phyloP scores from a whole-genome alignment of 306 rosid genomes.

The Mimosa pudica region DNA sequence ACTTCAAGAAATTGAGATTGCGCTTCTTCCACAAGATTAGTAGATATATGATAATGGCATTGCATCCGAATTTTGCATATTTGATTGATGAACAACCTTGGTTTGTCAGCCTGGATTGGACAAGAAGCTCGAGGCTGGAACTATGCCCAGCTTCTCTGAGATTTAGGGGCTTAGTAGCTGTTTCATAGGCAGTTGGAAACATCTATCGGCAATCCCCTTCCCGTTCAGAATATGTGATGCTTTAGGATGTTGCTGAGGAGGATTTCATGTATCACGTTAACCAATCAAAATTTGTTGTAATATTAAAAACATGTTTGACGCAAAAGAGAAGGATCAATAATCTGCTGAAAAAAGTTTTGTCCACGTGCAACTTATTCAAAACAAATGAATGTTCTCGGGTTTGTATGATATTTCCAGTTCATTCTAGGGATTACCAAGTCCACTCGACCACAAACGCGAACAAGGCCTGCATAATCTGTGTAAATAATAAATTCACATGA shows the following conservation, averaged over 20 bases:
- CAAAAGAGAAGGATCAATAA: neutral
- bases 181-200: slow-evolving; percentile 20
- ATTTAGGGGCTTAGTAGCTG: slow-evolving; percentile 18
- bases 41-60: slow-evolving; percentile 13
- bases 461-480: neutral
- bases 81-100: slow-evolving; percentile 25
- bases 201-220: slow-evolving; percentile 6
- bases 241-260: slow-evolving; percentile 19
- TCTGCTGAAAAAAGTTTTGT: neutral
- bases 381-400: neutral
- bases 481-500: neutral
- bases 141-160: slow-evolving; percentile 18
- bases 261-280: slow-evolving; percentile 1
- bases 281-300: slow-evolving; percentile 2
- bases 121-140: slow-evolving; percentile 39
- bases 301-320: neutral
- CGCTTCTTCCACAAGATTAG: slow-evolving; percentile 88
- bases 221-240: slow-evolving; percentile 20
- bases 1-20: slow-evolving; percentile 96
- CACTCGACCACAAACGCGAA: neutral
- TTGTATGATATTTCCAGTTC: neutral
- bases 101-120: neutral
- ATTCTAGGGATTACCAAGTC: neutral
- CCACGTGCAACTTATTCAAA: neutral
- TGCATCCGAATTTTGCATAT: slow-evolving; percentile 24